A percentile compares a stretch with the other conserved stretches of the same genome.
Evolutionary conservation across 2,329 filamentous ascomycete genomes (phyloP).

Genomic region (Helotiales sp.): DNA sequence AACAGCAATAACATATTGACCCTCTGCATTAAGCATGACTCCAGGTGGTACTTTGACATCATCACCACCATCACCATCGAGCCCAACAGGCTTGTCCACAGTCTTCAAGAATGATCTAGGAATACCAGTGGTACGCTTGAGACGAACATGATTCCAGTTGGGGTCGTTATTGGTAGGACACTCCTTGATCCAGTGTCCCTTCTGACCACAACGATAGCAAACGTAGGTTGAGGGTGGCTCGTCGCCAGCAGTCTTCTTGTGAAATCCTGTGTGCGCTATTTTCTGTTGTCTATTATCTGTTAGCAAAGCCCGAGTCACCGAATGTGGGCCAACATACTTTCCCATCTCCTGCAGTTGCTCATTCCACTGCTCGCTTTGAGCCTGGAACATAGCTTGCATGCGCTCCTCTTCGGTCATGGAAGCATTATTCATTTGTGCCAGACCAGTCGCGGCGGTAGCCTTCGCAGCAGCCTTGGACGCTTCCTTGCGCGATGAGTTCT

Average conservation of each 20-base stretch:
- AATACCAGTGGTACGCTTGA: slow-evolving; percentile 96
- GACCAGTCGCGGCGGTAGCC: slow-evolving; percentile 51
- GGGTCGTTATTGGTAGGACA: slow-evolving; percentile 99
- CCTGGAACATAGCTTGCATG: slow-evolving; percentile 87
- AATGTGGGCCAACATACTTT: slow-evolving; percentile 52
- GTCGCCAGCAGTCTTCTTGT: slow-evolving; percentile 80
- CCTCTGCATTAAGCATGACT: slow-evolving; percentile 97
- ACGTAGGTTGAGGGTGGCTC: slow-evolving; percentile 92
- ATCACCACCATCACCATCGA: slow-evolving; percentile 74
- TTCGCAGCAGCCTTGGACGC: slow-evolving; percentile 55
- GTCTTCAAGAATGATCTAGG: slow-evolving; percentile 94
- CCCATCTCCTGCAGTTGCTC: slow-evolving; percentile 93
- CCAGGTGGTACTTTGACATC: slow-evolving; percentile 79
- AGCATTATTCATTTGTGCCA: slow-evolving; percentile 68
- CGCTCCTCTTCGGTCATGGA: slow-evolving; percentile 87
- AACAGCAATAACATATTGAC: slow-evolving; percentile 95
- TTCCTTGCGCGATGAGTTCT: slow-evolving; percentile 71
- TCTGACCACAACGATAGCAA: slow-evolving; percentile 94
- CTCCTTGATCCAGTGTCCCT: slow-evolving; percentile 98
- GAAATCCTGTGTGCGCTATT: slow-evolving; percentile 57
- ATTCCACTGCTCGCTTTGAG: slow-evolving; percentile 88
- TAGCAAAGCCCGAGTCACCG: slow-evolving; percentile 41
- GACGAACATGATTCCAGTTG: slow-evolving; percentile 85
- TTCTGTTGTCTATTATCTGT: slow-evolving; percentile 54
- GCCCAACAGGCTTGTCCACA: slow-evolving; percentile 82